Conservation (phyloP, 2,329 filamentous ascomycete species). For the Teratosphaeria gauchensis region DNA sequence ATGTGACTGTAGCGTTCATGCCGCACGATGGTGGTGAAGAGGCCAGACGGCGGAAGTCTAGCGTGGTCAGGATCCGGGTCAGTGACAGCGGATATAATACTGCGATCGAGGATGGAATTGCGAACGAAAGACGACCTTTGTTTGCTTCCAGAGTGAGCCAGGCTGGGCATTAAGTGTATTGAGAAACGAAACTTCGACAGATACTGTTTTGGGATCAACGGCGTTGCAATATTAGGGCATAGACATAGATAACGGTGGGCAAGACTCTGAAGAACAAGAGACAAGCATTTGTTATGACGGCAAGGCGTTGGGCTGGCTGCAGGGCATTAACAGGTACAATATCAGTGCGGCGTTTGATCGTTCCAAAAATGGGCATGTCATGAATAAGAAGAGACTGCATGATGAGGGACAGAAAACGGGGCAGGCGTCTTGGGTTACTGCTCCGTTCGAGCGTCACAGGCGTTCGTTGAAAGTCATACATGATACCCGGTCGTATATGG, state of each 20-base stretch:
- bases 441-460: not conserved
- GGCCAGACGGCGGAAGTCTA: slow-evolving; percentile 9
- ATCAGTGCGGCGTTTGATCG: not conserved
- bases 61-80: slow-evolving; percentile 18
- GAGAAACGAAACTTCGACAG: not conserved
- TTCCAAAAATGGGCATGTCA: not conserved
- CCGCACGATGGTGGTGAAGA: not conserved
- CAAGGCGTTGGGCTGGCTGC: not conserved
- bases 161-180: not conserved
- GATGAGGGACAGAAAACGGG: not conserved
- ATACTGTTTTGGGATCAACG: not conserved
- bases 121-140: slow-evolving; percentile 11
- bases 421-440: not conserved
- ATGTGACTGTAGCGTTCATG: slow-evolving; percentile 5
- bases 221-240: not conserved
- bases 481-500: not conserved
- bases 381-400: not conserved
- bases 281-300: not conserved
- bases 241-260: not conserved
- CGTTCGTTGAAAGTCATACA: not conserved
- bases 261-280: not conserved
- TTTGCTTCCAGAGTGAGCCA: slow-evolving; percentile 7
- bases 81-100: slow-evolving; percentile 15
- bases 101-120: slow-evolving; percentile 6
- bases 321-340: not conserved